A percentile compares a stretch with the other conserved stretches of the same genome.
phyloP scores from a whole-genome alignment of 345 rosid species.

The Anastatica hierochuntica region DNA sequence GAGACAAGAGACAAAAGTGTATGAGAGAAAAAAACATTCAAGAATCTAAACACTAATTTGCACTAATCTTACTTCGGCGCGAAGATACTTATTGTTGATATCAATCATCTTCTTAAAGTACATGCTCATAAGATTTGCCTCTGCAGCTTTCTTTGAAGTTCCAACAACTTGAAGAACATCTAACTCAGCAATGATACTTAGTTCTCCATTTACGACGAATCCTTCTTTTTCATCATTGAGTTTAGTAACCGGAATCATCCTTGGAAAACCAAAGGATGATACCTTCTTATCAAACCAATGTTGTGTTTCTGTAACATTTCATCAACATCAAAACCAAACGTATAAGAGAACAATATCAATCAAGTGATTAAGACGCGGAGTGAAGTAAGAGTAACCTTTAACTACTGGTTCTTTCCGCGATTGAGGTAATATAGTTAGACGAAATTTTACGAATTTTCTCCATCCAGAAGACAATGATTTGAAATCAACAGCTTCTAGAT shows the following conservation, averaged over 20 bases:
- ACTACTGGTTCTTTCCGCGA: slow-evolving; percentile 25
- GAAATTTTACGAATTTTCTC: slow-evolving; percentile 41
- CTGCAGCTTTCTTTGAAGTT: background rate
- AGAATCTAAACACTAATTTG: too few species aligned
- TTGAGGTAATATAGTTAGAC: slow-evolving; percentile 52
- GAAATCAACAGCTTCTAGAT: slow-evolving; percentile 59
- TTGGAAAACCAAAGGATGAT: background rate
- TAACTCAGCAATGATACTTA: slow-evolving; percentile 58
- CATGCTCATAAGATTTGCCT: background rate
- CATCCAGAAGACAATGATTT: slow-evolving; percentile 51
- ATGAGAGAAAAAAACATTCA: too few species aligned
- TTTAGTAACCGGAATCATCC: too few species aligned
- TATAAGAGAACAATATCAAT: too few species aligned
- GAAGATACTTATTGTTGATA: too few species aligned
- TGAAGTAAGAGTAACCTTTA: background rate
- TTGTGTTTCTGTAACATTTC: background rate
- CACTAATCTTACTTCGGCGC: too few species aligned
- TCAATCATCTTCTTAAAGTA: background rate
- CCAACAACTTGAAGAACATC: slow-evolving; percentile 14
- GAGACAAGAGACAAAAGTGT: too few species aligned
- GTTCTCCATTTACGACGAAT: slow-evolving; percentile 33
- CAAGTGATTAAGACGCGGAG: too few species aligned
- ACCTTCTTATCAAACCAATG: background rate
- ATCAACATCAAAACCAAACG: too few species aligned
- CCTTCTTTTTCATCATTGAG: too few species aligned